Conservation (phyloP, 2,329 filamentous ascomycete genomes). For the Teratosphaeria nubilosa region DNA sequence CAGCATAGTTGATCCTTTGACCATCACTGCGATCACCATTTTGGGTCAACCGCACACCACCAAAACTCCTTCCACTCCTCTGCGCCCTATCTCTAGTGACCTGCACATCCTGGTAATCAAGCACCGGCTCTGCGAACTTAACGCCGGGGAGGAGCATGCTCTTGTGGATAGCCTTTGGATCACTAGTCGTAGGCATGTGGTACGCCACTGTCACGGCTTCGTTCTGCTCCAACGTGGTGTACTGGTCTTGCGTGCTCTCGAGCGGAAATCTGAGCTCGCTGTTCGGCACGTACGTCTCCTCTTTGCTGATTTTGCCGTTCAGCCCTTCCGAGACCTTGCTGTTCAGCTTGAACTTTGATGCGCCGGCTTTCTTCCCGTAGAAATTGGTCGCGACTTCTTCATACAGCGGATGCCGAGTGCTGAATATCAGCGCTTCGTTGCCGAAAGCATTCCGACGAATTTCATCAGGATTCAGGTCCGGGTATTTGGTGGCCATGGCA, state of each 20-base stretch:
- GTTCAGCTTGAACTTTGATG: slow-evolving; percentile 58
- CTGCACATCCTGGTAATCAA: slow-evolving; percentile 68
- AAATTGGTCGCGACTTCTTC: slow-evolving; percentile 75
- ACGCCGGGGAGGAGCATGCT: slow-evolving; percentile 87
- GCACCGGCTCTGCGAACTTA: slow-evolving; percentile 57
- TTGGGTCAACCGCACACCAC: slow-evolving; percentile 53
- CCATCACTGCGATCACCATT: slow-evolving; percentile 36
- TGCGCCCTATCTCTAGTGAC: slow-evolving; percentile 56
- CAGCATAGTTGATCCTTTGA: slow-evolving; percentile 45
- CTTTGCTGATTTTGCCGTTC: slow-evolving; percentile 69
- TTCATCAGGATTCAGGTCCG: slow-evolving; percentile 67
- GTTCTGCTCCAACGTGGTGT: slow-evolving; percentile 63
- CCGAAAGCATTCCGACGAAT: slow-evolving; percentile 67
- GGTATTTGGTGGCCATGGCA: slow-evolving; percentile 76
- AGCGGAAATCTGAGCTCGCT: slow-evolving; percentile 71
- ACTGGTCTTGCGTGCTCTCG: slow-evolving; percentile 57
- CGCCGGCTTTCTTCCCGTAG: slow-evolving; percentile 77
- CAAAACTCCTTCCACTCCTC: slow-evolving; percentile 57
- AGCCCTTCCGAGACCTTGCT: slow-evolving; percentile 66
- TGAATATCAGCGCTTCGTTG: slow-evolving; percentile 72
- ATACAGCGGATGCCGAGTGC: slow-evolving; percentile 75
- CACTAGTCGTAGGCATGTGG: slow-evolving; percentile 60
- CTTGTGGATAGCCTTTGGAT: slow-evolving; percentile 58
- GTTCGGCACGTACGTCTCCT: slow-evolving; percentile 75
- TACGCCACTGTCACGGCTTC: slow-evolving; percentile 82